Evolutionary conservation across 2,329 filamentous ascomycete species (phyloP), one percentile per base, ranked within the genome.

Genomic region (Nemania abortiva): DNA sequence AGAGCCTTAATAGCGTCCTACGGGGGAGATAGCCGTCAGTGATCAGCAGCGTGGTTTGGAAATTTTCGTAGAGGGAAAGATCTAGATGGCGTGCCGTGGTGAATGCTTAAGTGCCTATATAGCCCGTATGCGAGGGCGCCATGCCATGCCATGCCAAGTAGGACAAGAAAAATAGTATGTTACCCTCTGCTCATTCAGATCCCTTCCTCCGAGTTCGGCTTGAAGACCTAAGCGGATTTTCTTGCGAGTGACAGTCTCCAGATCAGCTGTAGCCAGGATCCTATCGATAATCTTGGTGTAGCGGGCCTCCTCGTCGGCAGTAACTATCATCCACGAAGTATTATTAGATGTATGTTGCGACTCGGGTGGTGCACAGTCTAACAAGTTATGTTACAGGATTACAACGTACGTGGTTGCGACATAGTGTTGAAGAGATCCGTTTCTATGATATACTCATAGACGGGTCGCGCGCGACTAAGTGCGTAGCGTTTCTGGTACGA

Each of bases 1-100:
- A 94, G 84, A 60, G 83, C 83, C 78, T 93, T 93, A 80, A 94
- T 91, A 15, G 89, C 88, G 77, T 86, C 83, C 91, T 93, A 70
- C 47, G 6, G 39, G 29, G 49, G 11, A 15, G 34, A 27, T 10
- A 37, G 54, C 47, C 49, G 70, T 68, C 15, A 67, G 50, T 47
- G 37, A 52, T 45, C n/a, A 34, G n/a, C 1, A 18, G 3, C 18
- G 20, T 55, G 2, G 5, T 2, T n/a, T n/a, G n/a, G 11, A 29
- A 20, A 45, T 31, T 7, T 34, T 24, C 13, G 22, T 37, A 61
- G n/a, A n/a, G 27, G 24, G 37, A 39, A 27, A 45, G 34, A 31
- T 24, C 10, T 13, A 37, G 6, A 53, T n/a, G 27, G 24, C 9
- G n/a, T 62, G 11, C 1, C 9, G 7, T 15, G 31, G 24, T 20